Evolutionary conservation across 2,329 filamentous ascomycete genomes (phyloP).

Genomic region (Pestalotiopsis sp.): DNA sequence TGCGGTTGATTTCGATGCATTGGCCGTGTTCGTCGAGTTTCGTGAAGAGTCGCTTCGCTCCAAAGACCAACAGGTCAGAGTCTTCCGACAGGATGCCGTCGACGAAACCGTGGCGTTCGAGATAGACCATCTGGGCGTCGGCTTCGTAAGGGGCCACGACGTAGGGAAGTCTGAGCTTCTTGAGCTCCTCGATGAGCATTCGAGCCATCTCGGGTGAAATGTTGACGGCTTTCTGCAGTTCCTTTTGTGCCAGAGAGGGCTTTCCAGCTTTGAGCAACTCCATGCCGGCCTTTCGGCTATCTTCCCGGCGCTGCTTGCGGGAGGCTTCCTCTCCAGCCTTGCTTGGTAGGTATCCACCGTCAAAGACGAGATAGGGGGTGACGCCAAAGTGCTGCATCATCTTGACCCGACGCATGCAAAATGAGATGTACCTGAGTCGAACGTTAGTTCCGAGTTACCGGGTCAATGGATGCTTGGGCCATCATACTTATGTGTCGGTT

Average conservation of each 20-base stretch:
- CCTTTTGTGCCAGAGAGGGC: slow-evolving; percentile 75
- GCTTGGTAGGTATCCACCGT: slow-evolving; percentile 92
- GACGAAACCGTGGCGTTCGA: slow-evolving; percentile 84
- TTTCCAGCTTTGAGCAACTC: slow-evolving; percentile 84
- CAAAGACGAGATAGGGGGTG: slow-evolving; percentile 93
- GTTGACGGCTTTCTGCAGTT: slow-evolving; percentile 94
- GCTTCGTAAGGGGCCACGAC: slow-evolving; percentile 97
- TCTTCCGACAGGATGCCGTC: slow-evolving; percentile 93
- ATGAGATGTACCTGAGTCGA: slow-evolving; percentile 78
- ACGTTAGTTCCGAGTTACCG: slow-evolving; percentile 20
- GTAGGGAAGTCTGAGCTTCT: slow-evolving; percentile 77
- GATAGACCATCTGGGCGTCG: slow-evolving; percentile 93
- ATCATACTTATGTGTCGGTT: slow-evolving; percentile 81
- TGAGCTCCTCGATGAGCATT: slow-evolving; percentile 88
- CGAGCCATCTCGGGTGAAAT: slow-evolving; percentile 96
- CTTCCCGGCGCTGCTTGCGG: slow-evolving; percentile 73
- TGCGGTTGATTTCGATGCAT: slow-evolving; percentile 87
- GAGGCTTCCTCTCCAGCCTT: slow-evolving; percentile 86
- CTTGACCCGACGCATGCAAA: slow-evolving; percentile 83
- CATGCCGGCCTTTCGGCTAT: slow-evolving; percentile 74
- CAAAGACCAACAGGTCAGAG: slow-evolving; percentile 94
- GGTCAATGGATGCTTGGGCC: slow-evolving; percentile 5
- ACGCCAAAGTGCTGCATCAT: slow-evolving; percentile 95
- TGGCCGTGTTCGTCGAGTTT: slow-evolving; percentile 94
- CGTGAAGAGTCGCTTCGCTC: slow-evolving; percentile 85